Evolutionary conservation across 2,329 filamentous ascomycete species (phyloP), one percentile per base, ranked within the genome.

Genomic region (Massarina eburnea): DNA sequence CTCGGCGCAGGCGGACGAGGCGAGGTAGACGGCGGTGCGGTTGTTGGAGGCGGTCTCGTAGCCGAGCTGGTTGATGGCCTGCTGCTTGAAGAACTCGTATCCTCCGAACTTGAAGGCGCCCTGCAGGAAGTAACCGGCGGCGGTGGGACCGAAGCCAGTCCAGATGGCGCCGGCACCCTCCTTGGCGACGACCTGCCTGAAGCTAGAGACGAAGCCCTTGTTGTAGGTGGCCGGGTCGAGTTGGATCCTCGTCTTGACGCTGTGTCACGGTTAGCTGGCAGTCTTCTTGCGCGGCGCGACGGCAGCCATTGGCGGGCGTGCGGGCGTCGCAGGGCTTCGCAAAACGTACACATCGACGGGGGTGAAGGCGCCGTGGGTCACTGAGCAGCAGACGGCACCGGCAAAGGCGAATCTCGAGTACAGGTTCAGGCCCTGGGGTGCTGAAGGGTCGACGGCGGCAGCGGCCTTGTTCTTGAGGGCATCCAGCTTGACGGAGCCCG

Each of bases 361-460:
- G 63, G 94, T 99, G 67, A 97, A 85, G 70, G 82, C 88, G 76
- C 92, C 94, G 84, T 99, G 94, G 71, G 94, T 99, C 78, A 97
- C 80, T 66, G 91, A 94, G 78, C 94, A 99, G 86, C 94, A 96
- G 81, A 97, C 80, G 66, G 94, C 94, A 78, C 94, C 94, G 67
- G 94, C 91, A 68, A 99, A 88, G 77, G 94, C 92, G 80, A 96
- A 96, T 77, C 90, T 85, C 67, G 89, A 89, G 86, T 97, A 97
- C 66, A 99, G 89, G 50, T 73, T 78, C 60, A 91, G 38, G 54
- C 85, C 83, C 60, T 72, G 78, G 57, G 83, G 79, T 72, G 82
- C 78, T 59, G 72, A 62, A n/a, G 78, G 76, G 55, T 75, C 67
- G n/a, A n/a, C n/a, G 38, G 66, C 62, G 48, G 77, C 76, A 35